Percentiles rank a stretch among this genome's conserved stretches.
phyloP scores from a whole-genome alignment of 768 basidiomycete genomes.

The Clitopilus hobsonii region DNA sequence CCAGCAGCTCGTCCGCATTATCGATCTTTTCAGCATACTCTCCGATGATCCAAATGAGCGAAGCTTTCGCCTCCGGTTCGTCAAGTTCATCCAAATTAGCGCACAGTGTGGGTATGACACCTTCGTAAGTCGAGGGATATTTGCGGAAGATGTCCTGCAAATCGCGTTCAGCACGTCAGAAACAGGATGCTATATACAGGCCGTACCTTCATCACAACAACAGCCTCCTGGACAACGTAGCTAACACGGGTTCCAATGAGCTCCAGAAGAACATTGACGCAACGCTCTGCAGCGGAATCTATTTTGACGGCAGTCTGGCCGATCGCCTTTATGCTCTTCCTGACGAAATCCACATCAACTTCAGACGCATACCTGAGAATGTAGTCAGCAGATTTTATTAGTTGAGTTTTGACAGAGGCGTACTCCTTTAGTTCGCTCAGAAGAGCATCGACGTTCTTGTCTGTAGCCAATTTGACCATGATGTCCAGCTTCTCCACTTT shows the following conservation, averaged over 20 bases:
- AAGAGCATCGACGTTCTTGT: conserved; percentile 91
- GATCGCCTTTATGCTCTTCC: conserved; percentile 92
- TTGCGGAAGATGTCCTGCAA: conserved; percentile 93
- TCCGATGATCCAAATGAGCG: conserved; percentile 98
- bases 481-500: conserved; percentile 98
- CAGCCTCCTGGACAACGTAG: conserved; percentile 97
- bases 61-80: conserved; percentile 97
- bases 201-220: conserved; percentile 95
- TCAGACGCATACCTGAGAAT: conserved; percentile 83
- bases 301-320: conserved; percentile 97
- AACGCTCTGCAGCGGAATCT: conserved; percentile 87
- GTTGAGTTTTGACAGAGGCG: conserved; percentile 21
- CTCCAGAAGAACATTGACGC: conserved; percentile 90
- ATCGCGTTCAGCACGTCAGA: background rate
- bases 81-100: conserved; percentile 94
- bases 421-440: conserved; percentile 95
- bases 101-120: conserved; percentile 92
- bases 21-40: conserved; percentile 98
- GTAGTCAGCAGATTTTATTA: background rate
- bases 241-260: conserved; percentile 90
- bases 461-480: conserved; percentile 90
- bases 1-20: conserved; percentile 90
- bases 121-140: conserved; percentile 95
- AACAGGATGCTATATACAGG: background rate
- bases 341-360: conserved; percentile 97